A percentile compares a stretch with the other conserved stretches of the same genome.
phyloP scores from a whole-genome alignment of 129 eudicot species.

The Tanacetum coccineum region DNA sequence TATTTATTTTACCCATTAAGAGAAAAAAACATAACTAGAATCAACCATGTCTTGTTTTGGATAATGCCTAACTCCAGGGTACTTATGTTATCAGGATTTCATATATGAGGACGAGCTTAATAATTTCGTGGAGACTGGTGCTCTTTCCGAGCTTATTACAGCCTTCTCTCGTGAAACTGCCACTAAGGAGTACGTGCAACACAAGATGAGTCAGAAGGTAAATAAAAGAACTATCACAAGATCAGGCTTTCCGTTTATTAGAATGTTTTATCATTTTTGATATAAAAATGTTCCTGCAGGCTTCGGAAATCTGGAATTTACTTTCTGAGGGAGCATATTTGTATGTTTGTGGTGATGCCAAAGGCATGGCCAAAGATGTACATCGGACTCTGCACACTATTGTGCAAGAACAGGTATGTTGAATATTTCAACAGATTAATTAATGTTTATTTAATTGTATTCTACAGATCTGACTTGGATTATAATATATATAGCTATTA shows the following conservation, averaged over 20 bases:
- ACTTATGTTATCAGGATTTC: slow-evolving; percentile 49
- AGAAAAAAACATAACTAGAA: not conserved
- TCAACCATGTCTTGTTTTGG: not conserved
- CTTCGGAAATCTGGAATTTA: slow-evolving; percentile 80
- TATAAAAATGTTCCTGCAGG: slow-evolving; percentile 38
- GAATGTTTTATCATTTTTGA: not conserved
- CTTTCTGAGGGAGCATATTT: slow-evolving; percentile 83
- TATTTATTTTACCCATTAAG: not conserved
- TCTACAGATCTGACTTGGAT: slow-evolving; percentile 5
- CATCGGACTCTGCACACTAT: slow-evolving; percentile 93
- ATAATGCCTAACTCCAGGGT: not conserved
- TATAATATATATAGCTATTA: not conserved
- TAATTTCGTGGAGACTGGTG: slow-evolving; percentile 72
- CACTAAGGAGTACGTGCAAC: slow-evolving; percentile 95
- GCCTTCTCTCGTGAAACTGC: slow-evolving; percentile 98
- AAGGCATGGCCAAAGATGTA: slow-evolving; percentile 99
- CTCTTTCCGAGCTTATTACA: slow-evolving; percentile 78
- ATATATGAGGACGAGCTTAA: slow-evolving; percentile 80
- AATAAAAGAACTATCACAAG: not conserved
- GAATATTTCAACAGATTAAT: not conserved
- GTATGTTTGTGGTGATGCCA: slow-evolving; percentile 98
- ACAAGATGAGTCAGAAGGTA: slow-evolving; percentile 85
- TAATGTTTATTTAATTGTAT: not conserved
- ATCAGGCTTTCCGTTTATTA: not conserved
- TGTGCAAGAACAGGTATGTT: slow-evolving; percentile 90